Conservation (phyloP, 2,329 filamentous ascomycete species). For the Colletotrichum higginsianum region DNA sequence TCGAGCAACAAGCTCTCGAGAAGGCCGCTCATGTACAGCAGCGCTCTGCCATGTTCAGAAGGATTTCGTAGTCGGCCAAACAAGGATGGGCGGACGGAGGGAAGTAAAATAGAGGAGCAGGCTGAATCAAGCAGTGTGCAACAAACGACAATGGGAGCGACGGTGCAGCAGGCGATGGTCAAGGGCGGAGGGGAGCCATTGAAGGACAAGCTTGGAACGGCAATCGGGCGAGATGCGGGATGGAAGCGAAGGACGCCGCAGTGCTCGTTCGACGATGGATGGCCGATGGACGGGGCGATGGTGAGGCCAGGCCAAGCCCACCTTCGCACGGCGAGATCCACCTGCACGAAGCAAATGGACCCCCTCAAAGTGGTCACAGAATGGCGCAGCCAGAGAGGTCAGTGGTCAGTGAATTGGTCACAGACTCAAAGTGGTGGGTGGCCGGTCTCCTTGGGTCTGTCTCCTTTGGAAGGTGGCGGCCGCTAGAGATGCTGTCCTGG, state of each 20-base stretch:
- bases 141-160: conserved; percentile 3
- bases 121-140: background rate
- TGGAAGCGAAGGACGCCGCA: conserved; percentile 15
- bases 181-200: conserved; percentile 11
- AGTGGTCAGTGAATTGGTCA: background rate
- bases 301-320: conserved; percentile 35
- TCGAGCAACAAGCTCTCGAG: conserved; percentile 35
- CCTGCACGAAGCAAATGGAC: conserved; percentile 37
- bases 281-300: conserved; percentile 18
- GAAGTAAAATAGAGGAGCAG: background rate
- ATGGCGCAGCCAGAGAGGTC: conserved; percentile 23
- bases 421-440: conserved; percentile 14
- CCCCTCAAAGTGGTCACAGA: conserved; percentile 35
- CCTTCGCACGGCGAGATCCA: conserved; percentile 36
- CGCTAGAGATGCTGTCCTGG: conserved; percentile 9
- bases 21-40: conserved; percentile 36
- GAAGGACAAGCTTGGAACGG: background rate
- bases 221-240: conserved; percentile 17
- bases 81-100: conserved; percentile 9
- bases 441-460: background rate
- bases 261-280: conserved; percentile 30
- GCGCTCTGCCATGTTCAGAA: conserved; percentile 41
- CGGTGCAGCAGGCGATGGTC: conserved; percentile 1
- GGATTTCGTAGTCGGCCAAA: conserved; percentile 12
- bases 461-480: conserved; percentile 13